phyloP scores from a whole-genome alignment of 768 basidiomycete genomes.

The Lactifluus echinatus region DNA sequence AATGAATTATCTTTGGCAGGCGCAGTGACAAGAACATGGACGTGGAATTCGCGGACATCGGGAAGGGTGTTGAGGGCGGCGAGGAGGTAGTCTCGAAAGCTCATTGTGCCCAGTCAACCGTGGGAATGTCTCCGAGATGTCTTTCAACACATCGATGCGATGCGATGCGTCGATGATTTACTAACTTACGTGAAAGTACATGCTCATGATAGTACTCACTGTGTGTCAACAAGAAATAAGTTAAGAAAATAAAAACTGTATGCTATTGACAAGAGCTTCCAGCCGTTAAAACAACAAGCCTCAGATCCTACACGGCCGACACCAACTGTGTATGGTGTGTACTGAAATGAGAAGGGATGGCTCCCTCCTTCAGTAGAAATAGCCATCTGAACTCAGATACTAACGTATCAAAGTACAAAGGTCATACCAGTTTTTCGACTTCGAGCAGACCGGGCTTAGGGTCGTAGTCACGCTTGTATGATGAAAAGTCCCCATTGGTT shows the following conservation, averaged over 20 bases:
- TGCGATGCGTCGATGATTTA: too few species aligned
- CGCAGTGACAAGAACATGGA: constrained; percentile 65
- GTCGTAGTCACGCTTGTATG: background rate
- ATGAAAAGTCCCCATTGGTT: background rate
- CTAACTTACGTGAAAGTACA: too few species aligned
- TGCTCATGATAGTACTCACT: background rate
- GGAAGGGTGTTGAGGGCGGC: constrained; percentile 2
- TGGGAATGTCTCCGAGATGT: background rate
- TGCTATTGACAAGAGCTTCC: background rate
- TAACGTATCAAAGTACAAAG: background rate
- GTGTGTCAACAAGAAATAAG: too few species aligned
- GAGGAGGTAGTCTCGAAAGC: constrained; percentile 14
- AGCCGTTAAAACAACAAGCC: too few species aligned
- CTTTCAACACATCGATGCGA: too few species aligned
- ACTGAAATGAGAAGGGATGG: background rate
- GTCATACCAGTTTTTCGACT: background rate
- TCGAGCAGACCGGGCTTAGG: background rate
- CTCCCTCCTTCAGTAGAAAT: background rate
- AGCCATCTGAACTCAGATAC: background rate
- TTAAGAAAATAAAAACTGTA: too few species aligned
- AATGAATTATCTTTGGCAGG: constrained; percentile 59
- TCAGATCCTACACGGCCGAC: background rate
- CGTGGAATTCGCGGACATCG: constrained; percentile 41
- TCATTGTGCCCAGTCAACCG: constrained; percentile 6
- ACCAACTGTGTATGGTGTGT: background rate